Evolutionary conservation across 2,329 filamentous ascomycete genomes (phyloP).

Genomic region (Alternaria sp.): DNA sequence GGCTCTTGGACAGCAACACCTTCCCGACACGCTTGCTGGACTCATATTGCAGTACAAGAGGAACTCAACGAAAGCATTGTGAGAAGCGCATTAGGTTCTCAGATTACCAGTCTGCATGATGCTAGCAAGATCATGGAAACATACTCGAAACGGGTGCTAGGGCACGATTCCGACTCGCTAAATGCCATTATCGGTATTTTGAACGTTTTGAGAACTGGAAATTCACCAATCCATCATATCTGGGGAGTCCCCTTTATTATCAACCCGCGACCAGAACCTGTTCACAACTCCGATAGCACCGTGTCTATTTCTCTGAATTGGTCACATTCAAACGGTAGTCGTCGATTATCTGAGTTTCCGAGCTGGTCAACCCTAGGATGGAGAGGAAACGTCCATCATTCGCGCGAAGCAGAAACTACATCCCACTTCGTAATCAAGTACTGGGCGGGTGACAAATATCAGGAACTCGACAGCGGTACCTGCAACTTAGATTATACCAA

Average conservation of each 20-base stretch:
- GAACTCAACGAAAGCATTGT: no score
- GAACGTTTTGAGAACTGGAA: not conserved
- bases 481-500: not conserved
- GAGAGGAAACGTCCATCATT: accelerated
- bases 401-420: accelerated
- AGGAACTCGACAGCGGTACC: not conserved
- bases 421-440: not conserved
- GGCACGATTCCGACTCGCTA: not conserved
- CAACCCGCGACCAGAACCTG: no score
- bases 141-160: not conserved
- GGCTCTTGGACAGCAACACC: no score
- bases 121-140: accelerated
- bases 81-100: no score
- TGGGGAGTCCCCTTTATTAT: not conserved
- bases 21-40: no score
- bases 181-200: not conserved
- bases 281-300: not conserved
- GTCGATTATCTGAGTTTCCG: not conserved
- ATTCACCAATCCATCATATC: not conserved
- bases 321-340: no score
- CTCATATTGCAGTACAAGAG: no score
- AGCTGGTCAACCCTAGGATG: not conserved
- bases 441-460: not conserved
- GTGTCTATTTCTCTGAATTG: not conserved
- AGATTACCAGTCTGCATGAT: no score